These are phyloP conservation scores for Mycena vulgaris DNA, from an alignment of 768 basidiomycete species.

Conservation along the genomic window DNA sequence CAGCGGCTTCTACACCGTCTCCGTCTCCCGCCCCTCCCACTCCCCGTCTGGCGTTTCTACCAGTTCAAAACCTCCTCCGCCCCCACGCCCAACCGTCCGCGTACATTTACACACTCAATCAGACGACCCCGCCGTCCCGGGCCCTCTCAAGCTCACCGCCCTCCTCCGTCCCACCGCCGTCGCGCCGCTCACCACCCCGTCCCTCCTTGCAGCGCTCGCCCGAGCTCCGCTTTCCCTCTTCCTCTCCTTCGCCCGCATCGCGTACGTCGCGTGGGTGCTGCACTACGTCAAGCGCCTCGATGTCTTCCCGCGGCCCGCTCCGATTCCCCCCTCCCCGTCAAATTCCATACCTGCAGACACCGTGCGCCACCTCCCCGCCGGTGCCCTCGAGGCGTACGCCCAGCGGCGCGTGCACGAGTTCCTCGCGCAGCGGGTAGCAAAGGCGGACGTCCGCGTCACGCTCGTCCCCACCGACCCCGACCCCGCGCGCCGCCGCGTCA, in stretches of 20 bases:
- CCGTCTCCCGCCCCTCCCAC: constrained; percentile 64
- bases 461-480: constrained; percentile 57
- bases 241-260: constrained; percentile 71
- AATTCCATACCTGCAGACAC: constrained; percentile 45
- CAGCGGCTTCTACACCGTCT: constrained; percentile 73
- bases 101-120: constrained; percentile 54
- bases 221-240: constrained; percentile 68
- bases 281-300: constrained; percentile 73
- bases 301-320: constrained; percentile 74
- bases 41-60: constrained; percentile 45
- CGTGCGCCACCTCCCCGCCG: constrained; percentile 52
- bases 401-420: constrained; percentile 50
- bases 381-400: constrained; percentile 52
- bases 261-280: constrained; percentile 71
- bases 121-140: constrained; percentile 38
- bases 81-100: constrained; percentile 56
- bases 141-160: constrained; percentile 69
- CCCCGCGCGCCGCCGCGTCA: constrained; percentile 39
- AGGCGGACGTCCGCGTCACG: constrained; percentile 53
- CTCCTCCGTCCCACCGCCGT: constrained; percentile 55
- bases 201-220: constrained; percentile 56
- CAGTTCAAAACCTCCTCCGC: constrained; percentile 32
- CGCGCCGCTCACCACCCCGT: constrained; percentile 56
- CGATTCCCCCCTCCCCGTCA: constrained; percentile 48
- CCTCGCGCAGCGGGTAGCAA: constrained; percentile 51